These are phyloP conservation scores for Fusarium foetens DNA, from an alignment of 2,329 filamentous ascomycete species.

Conservation along the genomic window DNA sequence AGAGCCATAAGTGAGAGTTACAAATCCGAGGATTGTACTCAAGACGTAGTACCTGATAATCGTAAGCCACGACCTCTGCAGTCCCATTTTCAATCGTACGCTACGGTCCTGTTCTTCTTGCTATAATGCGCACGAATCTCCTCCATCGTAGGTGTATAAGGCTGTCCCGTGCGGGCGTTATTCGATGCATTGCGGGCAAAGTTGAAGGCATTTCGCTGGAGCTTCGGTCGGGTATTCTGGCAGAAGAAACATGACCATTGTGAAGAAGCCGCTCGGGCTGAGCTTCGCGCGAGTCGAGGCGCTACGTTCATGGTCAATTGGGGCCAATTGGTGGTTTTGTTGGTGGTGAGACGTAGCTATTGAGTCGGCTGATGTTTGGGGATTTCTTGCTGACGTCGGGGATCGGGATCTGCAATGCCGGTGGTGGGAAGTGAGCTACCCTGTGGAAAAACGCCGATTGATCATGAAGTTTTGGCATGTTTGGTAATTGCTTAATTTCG, in stretches of 20 bases:
- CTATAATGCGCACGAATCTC: constrained; percentile 72
- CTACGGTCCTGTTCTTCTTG: constrained; percentile 72
- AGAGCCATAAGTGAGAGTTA: constrained; percentile 83
- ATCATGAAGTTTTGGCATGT: neutral
- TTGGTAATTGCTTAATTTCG: neutral
- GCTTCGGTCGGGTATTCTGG: constrained; percentile 47
- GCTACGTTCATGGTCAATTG: constrained; percentile 54
- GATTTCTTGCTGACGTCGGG: constrained; percentile 43
- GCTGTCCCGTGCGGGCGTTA: constrained; percentile 41
- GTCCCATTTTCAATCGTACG: constrained; percentile 40
- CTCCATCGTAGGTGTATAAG: constrained; percentile 63
- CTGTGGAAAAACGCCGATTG: neutral
- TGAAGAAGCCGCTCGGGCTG: constrained; percentile 40
- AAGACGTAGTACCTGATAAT: constrained; percentile 74
- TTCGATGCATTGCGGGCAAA: constrained; percentile 49
- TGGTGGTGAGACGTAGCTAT: constrained; percentile 26
- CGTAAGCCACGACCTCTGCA: constrained; percentile 28
- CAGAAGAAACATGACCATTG: constrained; percentile 54
- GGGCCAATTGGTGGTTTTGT: neutral
- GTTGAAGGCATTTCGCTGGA: constrained; percentile 36
- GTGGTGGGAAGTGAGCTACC: neutral
- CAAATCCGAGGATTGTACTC: constrained; percentile 81
- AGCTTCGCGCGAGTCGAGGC: constrained; percentile 50
- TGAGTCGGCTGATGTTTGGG: constrained; percentile 41
- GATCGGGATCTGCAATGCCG: constrained; percentile 37